Base-by-base conservation (phyloP, 495 filamentous ascomycete genomes). In the Lasiosphaeria miniovina region DNA sequence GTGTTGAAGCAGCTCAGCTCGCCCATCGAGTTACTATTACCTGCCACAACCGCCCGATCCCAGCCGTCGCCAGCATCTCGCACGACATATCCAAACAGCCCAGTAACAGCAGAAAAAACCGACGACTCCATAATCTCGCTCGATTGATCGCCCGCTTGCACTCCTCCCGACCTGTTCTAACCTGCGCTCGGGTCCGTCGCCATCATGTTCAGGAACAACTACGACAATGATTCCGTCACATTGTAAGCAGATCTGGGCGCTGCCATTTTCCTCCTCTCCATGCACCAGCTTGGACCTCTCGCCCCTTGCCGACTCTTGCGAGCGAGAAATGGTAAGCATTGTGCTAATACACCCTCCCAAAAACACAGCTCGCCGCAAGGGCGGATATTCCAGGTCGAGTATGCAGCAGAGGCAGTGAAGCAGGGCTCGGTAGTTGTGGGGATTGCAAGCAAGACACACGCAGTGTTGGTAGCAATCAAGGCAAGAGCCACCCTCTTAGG, bases 201-300 rank as follows among this genome's bases (percentile, higher is more conserved):
- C 78, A 86, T 71, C 60, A 98, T 98, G 94, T 98, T 98, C 82
- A 85, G 94, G 78, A 98, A 98, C 81, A 97, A 98, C 78, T 98
- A 98, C 83, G 94, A 98, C 80, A 98, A 98, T 84, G 94, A 98
- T 80, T 93, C 92, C 38, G 93, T 98, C 77, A 98, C 94, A 79
- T 98, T 98, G 93, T 97, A 84, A 78, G 84, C 59, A 41, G 24
- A 24, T 2, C 24, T 24, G 24, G 24, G 24, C 24, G 24, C 24
- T 24, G 2, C 24, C 24, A 24, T 24, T 57, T 17, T 52, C 53
- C 49, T 34, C 12, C 46, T 15, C n/a, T 24, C 15, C 48, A 14
- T 17, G 10, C 48, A 6, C 15, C 33, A 8, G 24, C 49, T 3
- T 4, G 11, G 0, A 10, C 33, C 5, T 33, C 24, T n/a, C 12